Base-by-base conservation (phyloP, 192 early-diverging fungal genomes). In the Coemansia sp. region DNA sequence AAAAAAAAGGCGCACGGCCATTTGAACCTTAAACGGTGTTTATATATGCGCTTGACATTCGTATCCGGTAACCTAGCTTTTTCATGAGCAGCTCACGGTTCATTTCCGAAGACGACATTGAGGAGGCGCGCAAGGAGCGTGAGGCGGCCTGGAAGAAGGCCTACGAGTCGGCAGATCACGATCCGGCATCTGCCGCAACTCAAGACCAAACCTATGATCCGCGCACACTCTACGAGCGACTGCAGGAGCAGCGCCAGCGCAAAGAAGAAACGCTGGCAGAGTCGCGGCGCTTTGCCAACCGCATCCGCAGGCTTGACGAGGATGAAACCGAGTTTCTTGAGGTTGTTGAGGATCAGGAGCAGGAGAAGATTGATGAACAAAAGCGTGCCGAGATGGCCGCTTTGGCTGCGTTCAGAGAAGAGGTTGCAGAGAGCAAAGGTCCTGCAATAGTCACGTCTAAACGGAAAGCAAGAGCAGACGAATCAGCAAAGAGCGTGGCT, bases 241-340 rank as follows among this genome's bases (percentile, higher is more conserved):
- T 90, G 14, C 85, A 88, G 58, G 88, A 88, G 58, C 86, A 90
- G 59, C 82, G 80, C 44, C 67, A 66, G 23, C 67, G 74, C 33
- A 90, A 90, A 48, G 78, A 78, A 30, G 88, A 88, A 25, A 75
- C 82, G 8, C 80, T 83, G 57, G 69, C 71, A 22, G 88, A 90
- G 61, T 78, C 75, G 4, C 69, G 64, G 3, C 66, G 64, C 12
- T 65, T 66, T 47, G 72, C 67, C 18, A 80, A 84, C 46, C 68
- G 84, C 9, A 82, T 90, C 58, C 83, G 85, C 43, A 82, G 70
- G 47, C 72, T 90, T 22, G 88, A 88, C 24, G 78, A 78, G 8
- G 88, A 87, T 15, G 88, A 90, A 41, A 83, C 84, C 14, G 86
- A 87, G 22, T 90, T 84, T 58, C 79, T 85, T n/a, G 82, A 72